Base-by-base conservation (phyloP, 108 stramenopile species). In the Cyclotella distinguenda region DNA sequence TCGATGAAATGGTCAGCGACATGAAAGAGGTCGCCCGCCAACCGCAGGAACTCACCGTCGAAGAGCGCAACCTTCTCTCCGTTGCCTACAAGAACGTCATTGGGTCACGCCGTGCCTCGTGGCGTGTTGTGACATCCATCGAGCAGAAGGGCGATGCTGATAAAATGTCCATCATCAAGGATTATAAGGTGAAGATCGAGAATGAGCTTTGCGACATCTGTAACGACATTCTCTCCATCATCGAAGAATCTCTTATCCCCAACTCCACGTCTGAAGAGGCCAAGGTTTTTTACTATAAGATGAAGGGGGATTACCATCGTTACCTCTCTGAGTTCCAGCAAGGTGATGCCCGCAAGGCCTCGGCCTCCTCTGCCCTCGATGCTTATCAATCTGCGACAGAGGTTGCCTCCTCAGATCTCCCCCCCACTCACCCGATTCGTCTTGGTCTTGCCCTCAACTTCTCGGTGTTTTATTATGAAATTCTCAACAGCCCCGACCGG, bases 201-300 rank as follows among this genome's bases (percentile, higher is more conserved):
- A 55, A 65, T 44, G 71, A 91, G 89, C 94, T 99, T 31, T 94
- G 94, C 34, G 95, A 98, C 55, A 98, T 99, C 81, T 99, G 99
- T 74, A 94, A 96, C 64, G 98, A 99, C 68, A 99, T 99, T 77
- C 92, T 95, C 32, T 68, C 78, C 54, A 98, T 99, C 82, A 98
- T 99, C 59, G 94, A 98, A 77, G 93, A 95, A 45, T 81, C 84
- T 56, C 85, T 99, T 62, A 98, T 99, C 84, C 99, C 98, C 74
- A 95, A 99, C 88, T 90, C 89, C 58, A 88, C 93, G 12, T 85
- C 93, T 40, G 96, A 97, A 72, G 98, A 99, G 80, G 98, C 97
- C 70, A 97, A 99, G 93, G 99, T 99, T 45, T 99, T 99, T 81
- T 93, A 93, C 85, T 99, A 98, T 96, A 98, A 98, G 93, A 98